phyloP scores from a whole-genome alignment of 306 rosid species.

The Rosa chinensis region DNA sequence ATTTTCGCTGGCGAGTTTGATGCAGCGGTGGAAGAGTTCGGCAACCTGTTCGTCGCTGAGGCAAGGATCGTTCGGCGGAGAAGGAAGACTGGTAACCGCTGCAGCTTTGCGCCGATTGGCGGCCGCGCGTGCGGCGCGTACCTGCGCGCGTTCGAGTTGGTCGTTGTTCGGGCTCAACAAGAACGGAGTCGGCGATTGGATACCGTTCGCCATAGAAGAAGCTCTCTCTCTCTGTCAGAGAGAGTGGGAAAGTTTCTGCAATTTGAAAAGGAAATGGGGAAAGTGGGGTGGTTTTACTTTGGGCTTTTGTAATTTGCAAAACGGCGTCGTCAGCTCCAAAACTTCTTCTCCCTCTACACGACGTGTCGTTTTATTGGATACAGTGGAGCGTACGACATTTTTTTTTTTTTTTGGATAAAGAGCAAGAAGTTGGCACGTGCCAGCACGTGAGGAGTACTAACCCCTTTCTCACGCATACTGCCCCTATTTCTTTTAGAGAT shows the following conservation, averaged over 20 bases:
- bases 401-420: no score
- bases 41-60: slow-evolving; percentile 77
- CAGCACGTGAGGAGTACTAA: neutral
- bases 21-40: slow-evolving; percentile 83
- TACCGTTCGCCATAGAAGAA: slow-evolving; percentile 45
- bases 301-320: neutral
- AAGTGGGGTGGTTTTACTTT: neutral
- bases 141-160: slow-evolving; percentile 85
- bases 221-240: slow-evolving; percentile 20
- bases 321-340: neutral
- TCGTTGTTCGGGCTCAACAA: slow-evolving; percentile 73
- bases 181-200: slow-evolving; percentile 68
- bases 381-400: neutral
- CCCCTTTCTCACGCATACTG: neutral
- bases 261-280: neutral
- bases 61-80: slow-evolving; percentile 27
- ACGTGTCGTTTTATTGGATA: neutral
- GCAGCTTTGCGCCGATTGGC: slow-evolving; percentile 46
- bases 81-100: neutral
- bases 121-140: slow-evolving; percentile 85
- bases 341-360: neutral
- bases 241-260: neutral
- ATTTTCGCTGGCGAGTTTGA: slow-evolving; percentile 95
- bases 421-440: neutral
- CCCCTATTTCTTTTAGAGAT: neutral